Evolutionary conservation across 129 eudicot species (phyloP).

Genomic region (Tagetes erecta): DNA sequence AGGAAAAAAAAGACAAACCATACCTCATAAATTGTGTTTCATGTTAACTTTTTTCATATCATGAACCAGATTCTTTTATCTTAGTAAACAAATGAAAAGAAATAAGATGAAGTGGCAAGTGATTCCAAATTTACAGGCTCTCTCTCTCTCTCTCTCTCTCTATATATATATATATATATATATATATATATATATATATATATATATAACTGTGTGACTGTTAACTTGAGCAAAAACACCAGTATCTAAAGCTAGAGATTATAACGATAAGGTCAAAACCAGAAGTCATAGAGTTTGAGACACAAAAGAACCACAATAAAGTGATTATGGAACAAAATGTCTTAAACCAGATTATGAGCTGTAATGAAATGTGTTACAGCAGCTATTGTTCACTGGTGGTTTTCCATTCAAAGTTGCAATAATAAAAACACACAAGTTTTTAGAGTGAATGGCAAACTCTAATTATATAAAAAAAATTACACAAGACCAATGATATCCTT

Average conservation of each 20-base stretch:
- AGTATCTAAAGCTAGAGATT: slow-evolving; percentile 20
- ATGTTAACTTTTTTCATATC: too few species aligned
- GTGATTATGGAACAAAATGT: neutral
- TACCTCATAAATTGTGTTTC: slow-evolving; percentile 95
- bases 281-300: neutral
- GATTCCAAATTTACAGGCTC: slow-evolving; percentile 16
- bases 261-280: slow-evolving; percentile 8
- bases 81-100: too few species aligned
- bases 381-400: neutral
- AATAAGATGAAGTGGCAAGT: slow-evolving; percentile 10
- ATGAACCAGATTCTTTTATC: too few species aligned
- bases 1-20: slow-evolving; percentile 1
- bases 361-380: neutral
- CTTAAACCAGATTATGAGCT: neutral
- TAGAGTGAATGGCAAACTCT: neutral
- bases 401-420: neutral
- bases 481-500: neutral
- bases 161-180: too few species aligned
- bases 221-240: slow-evolving; percentile 11
- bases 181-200: too few species aligned
- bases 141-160: too few species aligned
- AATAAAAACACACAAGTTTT: neutral
- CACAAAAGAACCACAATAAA: neutral
- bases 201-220: neutral
- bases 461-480: neutral